phyloP scores from a whole-genome alignment of 345 rosid species.

The thale cress (Arabidopsis thaliana) region TAIR10.1 NC_003070.9:7267001-7267500 shows the following conservation, averaged over 20 bases:
- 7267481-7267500: slow-evolving; percentile 23
- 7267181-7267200: background rate
- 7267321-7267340: slow-evolving; percentile 5
- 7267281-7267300: slow-evolving; percentile 31
- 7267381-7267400: slow-evolving; percentile 7
- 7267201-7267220: too few species aligned
- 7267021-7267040: slow-evolving; percentile 34
- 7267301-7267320: slow-evolving; percentile 2
- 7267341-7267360: slow-evolving; percentile 12
- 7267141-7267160: slow-evolving; percentile 9
- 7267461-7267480: background rate
- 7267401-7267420: background rate
- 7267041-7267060: slow-evolving; percentile 33
- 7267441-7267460: slow-evolving; percentile 7
- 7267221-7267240: background rate
- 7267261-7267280: background rate
- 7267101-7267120: too few species aligned
- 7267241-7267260: slow-evolving; percentile 11
- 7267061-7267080: background rate
- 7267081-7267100: background rate
- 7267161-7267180: background rate
- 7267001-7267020: slow-evolving; percentile 36
- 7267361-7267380: background rate
- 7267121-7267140: background rate
- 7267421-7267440: background rate